Base-by-base conservation (phyloP, 1,284 basidiomycete genomes). In the Tylopilus orsonianus region DNA sequence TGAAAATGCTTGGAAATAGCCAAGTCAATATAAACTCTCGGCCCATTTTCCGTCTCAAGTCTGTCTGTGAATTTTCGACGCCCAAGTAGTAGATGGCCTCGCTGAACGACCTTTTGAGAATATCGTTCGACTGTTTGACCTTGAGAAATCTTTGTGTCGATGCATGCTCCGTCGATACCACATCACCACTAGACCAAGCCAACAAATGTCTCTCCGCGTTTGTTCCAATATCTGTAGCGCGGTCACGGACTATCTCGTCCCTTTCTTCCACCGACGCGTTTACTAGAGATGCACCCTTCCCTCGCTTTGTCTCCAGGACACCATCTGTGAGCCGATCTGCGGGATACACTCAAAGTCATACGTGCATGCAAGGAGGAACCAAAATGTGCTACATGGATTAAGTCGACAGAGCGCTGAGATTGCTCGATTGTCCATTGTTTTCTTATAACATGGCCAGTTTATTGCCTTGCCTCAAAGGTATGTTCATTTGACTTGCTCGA, bases 381-480 rank as follows among this genome's bases (percentile, higher is more conserved):
- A n/a, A 29, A 8, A 54, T 60, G 51, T 59, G 60, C 40, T 65
- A 65, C 44, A 37, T 67, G 18, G 56, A 48, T 60, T 62, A 26
- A 51, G 59, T 43, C 13, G 13, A 27, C 8, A 10, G 2, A n/a
- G n/a, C 14, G 2, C 20, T 9, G 26, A 9, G 29, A 10, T 14
- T 4, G 10, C 10, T 36, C 16, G 8, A 41, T 23, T 16, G 10
- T 20, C 20, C 32, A n/a, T 20, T 35, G 64, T 19, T 75, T 63
- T 47, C 73, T 72, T 10, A 41, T 59, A 19, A 62, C 67, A 2
- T 75, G 73, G 72, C 72, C 71, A 3, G 50, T 61, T 4, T 68
- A 65, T 47, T 64, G 61, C 16, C 65, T 71, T 8, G 65, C 63
- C 44, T 47, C 59, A 50, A 58, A 71, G 58, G 56, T 72, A 59